Conservation (phyloP, 768 basidiomycete species). For the Suillus bovinus region DNA sequence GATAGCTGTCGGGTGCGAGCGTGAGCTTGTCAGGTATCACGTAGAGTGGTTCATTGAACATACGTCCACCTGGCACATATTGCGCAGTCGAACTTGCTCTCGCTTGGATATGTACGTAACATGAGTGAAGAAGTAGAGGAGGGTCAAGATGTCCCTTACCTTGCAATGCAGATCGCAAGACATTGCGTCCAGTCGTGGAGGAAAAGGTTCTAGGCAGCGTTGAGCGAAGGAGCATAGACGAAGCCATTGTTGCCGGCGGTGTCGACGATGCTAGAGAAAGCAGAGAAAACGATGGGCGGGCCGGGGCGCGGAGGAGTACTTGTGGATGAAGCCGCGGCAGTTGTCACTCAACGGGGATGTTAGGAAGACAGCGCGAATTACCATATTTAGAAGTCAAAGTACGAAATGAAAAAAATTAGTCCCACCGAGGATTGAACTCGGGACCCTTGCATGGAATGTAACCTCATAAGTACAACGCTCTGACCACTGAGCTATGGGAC, state of each 20-base stretch:
- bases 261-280: not conserved
- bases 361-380: not conserved
- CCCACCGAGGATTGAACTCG: constrained; percentile 65
- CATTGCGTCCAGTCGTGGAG: constrained; percentile 38
- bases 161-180: constrained; percentile 41
- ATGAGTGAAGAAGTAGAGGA: not conserved
- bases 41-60: not conserved
- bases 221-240: constrained; percentile 49
- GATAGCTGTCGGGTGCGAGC: constrained; percentile 52
- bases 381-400: not conserved
- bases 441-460: constrained; percentile 58
- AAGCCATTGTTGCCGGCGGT: constrained; percentile 43
- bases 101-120: constrained; percentile 30
- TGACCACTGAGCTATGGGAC: constrained; percentile 63
- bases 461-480: constrained; percentile 65
- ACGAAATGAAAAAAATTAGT: constrained; percentile 42
- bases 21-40: not conserved
- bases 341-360: not conserved
- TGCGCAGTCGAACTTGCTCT: constrained; percentile 36
- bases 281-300: not conserved
- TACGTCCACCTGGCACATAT: constrained; percentile 56
- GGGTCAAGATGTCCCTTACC: constrained; percentile 32
- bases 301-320: not conserved
- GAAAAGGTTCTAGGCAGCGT: constrained; percentile 45
- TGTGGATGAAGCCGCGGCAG: not conserved